phyloP scores from a whole-genome alignment of 495 filamentous ascomycete genomes.

The Penicillium antarcticum region DNA sequence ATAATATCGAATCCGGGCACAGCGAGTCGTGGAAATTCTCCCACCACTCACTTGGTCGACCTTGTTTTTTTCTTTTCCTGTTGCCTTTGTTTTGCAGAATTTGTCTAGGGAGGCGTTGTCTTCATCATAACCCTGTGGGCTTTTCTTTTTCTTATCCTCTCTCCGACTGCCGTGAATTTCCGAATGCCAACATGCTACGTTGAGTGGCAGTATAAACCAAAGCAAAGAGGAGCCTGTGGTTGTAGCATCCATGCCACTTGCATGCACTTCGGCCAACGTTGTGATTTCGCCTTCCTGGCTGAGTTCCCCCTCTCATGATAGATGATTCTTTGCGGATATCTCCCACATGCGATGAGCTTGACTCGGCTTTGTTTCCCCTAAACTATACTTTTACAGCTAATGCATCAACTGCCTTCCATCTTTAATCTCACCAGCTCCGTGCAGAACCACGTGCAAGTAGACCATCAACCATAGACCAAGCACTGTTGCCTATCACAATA shows the following conservation, averaged over 20 bases:
- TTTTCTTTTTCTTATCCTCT: slow-evolving; percentile 34
- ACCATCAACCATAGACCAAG: too few species aligned
- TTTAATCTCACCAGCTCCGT: background rate
- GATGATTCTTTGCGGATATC: slow-evolving; percentile 30
- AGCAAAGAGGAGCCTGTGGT: slow-evolving; percentile 15
- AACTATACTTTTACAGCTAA: slow-evolving; percentile 32
- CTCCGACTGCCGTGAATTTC: slow-evolving; percentile 21
- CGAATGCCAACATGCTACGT: slow-evolving; percentile 23
- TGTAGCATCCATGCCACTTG: slow-evolving; percentile 6
- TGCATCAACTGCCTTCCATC: slow-evolving; percentile 31
- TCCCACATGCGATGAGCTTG: slow-evolving; percentile 25
- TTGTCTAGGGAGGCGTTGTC: slow-evolving; percentile 53
- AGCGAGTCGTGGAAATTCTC: slow-evolving; percentile 35
- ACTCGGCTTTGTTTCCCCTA: slow-evolving; percentile 18
- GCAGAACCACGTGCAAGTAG: background rate
- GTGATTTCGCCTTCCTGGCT: slow-evolving; percentile 8
- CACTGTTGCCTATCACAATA: too few species aligned
- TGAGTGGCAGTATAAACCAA: slow-evolving; percentile 27
- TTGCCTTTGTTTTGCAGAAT: slow-evolving; percentile 45
- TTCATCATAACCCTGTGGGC: slow-evolving; percentile 48
- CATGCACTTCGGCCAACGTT: slow-evolving; percentile 12
- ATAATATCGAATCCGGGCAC: slow-evolving; percentile 42
- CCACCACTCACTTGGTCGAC: slow-evolving; percentile 40
- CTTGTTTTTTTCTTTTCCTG: slow-evolving; percentile 30
- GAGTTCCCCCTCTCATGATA: slow-evolving; percentile 25